These are phyloP conservation scores for Eimeria tenella DNA, from an alignment of 169 alveolate genomes.

Conservation along the genomic window DNA sequence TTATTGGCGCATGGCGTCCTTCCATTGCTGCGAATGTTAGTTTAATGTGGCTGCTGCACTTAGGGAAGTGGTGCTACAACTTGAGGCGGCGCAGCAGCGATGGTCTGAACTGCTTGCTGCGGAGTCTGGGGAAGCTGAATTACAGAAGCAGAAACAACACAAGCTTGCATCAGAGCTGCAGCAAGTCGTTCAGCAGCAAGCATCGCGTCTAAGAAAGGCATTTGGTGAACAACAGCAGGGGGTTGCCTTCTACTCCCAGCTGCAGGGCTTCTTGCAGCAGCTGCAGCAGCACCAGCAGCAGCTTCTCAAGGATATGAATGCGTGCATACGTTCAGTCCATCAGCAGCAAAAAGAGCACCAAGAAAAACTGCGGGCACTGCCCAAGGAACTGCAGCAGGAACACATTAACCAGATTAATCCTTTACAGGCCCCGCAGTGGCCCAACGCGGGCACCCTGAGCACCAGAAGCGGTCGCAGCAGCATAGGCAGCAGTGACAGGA, in stretches of 20 bases:
- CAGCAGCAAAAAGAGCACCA: constrained; percentile 48
- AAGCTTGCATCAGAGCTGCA: constrained; percentile 54
- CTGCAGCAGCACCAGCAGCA: constrained; percentile 74
- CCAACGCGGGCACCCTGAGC: background rate
- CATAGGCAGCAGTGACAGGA: constrained; percentile 59
- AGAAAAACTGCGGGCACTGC: constrained; percentile 27
- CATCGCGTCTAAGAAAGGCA: constrained; percentile 7
- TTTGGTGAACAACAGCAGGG: constrained; percentile 65
- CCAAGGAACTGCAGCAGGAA: constrained; percentile 16
- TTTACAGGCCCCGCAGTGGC: background rate
- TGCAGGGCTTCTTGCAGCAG: constrained; percentile 66
- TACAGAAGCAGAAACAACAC: constrained; percentile 56
- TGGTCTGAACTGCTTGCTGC: constrained; percentile 62
- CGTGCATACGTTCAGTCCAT: constrained; percentile 33
- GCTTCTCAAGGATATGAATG: constrained; percentile 38
- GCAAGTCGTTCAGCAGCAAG: constrained; percentile 72
- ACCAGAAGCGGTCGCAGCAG: constrained; percentile 34
- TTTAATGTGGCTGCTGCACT: constrained; percentile 44
- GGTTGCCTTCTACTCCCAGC: constrained; percentile 49
- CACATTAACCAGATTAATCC: background rate
- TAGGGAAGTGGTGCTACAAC: constrained; percentile 58
- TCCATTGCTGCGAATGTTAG: background rate
- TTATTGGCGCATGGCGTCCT: background rate
- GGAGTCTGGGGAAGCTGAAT: constrained; percentile 19
- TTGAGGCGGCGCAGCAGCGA: constrained; percentile 66